Conservation (phyloP, 768 basidiomycete species). For the Rickenella mellea region DNA sequence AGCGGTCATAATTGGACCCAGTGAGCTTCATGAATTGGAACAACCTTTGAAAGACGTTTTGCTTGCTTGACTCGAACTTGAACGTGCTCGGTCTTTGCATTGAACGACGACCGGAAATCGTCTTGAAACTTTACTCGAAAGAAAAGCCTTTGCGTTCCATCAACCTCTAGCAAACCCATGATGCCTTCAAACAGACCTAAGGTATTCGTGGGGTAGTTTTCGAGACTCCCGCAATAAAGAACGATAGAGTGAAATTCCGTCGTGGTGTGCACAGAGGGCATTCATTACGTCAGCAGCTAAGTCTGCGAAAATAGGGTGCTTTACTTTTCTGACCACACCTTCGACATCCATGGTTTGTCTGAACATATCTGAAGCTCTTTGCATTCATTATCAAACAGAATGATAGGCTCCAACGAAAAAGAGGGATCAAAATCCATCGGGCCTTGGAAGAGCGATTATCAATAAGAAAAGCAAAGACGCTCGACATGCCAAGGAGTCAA, state of each 20-base stretch:
- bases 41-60: slow-evolving; percentile 44
- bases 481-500: slow-evolving; percentile 46
- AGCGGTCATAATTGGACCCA: slow-evolving; percentile 1
- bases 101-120: slow-evolving; percentile 42
- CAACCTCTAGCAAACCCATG: slow-evolving; percentile 2
- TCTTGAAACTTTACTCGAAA: slow-evolving; percentile 51
- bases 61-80: slow-evolving; percentile 29
- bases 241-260: slow-evolving; percentile 26
- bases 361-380: too few relatives aligned
- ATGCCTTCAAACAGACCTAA: slow-evolving; percentile 22
- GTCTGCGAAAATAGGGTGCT: not conserved
- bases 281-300: not conserved
- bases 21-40: not conserved
- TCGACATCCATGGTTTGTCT: not conserved
- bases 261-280: not conserved
- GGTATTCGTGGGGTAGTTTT: slow-evolving; percentile 34
- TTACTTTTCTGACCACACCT: not conserved
- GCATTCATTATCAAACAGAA: not conserved
- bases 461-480: slow-evolving; percentile 83
- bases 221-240: slow-evolving; percentile 30
- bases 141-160: slow-evolving; percentile 39
- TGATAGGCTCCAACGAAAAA: slow-evolving; percentile 47
- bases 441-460: slow-evolving; percentile 91
- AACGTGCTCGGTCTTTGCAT: slow-evolving; percentile 17
- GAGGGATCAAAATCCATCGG: slow-evolving; percentile 61